These are phyloP conservation scores for Diutina rugosa DNA, from an alignment of 1,139 yeast species.

Conservation along the genomic window DNA sequence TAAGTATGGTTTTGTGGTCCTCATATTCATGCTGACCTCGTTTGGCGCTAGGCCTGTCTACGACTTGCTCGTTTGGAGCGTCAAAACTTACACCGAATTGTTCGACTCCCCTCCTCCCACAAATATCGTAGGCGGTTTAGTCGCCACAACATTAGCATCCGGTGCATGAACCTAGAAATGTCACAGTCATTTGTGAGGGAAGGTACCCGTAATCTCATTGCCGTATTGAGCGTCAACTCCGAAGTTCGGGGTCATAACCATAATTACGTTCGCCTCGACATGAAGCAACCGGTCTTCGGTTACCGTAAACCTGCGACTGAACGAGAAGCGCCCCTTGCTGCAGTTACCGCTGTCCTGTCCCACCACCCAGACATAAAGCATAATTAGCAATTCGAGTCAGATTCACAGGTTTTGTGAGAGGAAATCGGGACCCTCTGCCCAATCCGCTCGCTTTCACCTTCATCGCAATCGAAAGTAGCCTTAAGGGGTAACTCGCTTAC, in stretches of 20 bases:
- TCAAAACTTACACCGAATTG: not conserved
- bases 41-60: no score
- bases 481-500: not conserved
- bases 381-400: no score
- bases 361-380: no score
- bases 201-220: not conserved
- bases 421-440: not conserved
- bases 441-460: not conserved
- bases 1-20: not conserved
- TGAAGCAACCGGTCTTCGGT: not conserved
- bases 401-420: not conserved
- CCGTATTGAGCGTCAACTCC: not conserved
- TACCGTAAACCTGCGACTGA: not conserved
- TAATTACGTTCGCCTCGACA: not conserved
- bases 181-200: not conserved
- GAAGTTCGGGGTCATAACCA: not conserved
- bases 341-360: not conserved
- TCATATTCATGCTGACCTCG: no score
- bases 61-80: no score
- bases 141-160: not conserved
- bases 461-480: not conserved
- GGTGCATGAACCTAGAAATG: not conserved
- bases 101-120: not conserved
- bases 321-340: not conserved
- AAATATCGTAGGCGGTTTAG: not conserved